Percentiles rank a stretch among this genome's conserved stretches.
Evolutionary conservation across 495 filamentous ascomycete species (phyloP).

Genomic region (Staphylotrichum tortipilum): DNA sequence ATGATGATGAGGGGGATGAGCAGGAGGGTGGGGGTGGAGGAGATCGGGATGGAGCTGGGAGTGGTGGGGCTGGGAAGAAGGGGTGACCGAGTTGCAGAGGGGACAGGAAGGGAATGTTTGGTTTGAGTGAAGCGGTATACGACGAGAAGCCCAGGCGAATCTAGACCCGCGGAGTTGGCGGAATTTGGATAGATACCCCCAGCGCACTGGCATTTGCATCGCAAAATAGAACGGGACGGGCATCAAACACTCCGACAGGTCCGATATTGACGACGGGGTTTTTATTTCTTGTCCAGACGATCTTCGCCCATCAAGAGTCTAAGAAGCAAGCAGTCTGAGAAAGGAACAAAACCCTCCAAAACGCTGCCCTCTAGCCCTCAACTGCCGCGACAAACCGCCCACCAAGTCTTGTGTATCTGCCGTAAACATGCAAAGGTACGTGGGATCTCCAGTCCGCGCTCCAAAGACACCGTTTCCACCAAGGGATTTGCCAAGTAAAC

Average conservation of each 20-base stretch:
- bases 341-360: conserved; percentile 33
- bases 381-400: conserved; percentile 31
- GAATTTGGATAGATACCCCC: too few species aligned
- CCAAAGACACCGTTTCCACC: conserved; percentile 46
- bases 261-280: conserved; percentile 20
- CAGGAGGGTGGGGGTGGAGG: neutral
- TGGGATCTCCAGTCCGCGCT: conserved; percentile 44
- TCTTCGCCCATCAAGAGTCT: conserved; percentile 36
- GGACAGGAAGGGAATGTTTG: too few species aligned
- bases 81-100: too few species aligned
- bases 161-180: too few species aligned
- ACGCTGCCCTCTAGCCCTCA: conserved; percentile 31
- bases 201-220: too few species aligned
- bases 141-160: too few species aligned
- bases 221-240: neutral
- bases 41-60: neutral
- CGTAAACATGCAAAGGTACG: conserved; percentile 46
- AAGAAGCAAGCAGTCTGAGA: conserved; percentile 39
- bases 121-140: too few species aligned
- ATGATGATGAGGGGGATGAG: neutral
- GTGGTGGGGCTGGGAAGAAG: neutral
- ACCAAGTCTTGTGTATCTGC: conserved; percentile 37
- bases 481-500: conserved; percentile 30
- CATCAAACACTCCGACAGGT: neutral
- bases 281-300: conserved; percentile 35